phyloP scores from a whole-genome alignment of 495 filamentous ascomycete species.

The Saxophila tyrrhenica region DNA sequence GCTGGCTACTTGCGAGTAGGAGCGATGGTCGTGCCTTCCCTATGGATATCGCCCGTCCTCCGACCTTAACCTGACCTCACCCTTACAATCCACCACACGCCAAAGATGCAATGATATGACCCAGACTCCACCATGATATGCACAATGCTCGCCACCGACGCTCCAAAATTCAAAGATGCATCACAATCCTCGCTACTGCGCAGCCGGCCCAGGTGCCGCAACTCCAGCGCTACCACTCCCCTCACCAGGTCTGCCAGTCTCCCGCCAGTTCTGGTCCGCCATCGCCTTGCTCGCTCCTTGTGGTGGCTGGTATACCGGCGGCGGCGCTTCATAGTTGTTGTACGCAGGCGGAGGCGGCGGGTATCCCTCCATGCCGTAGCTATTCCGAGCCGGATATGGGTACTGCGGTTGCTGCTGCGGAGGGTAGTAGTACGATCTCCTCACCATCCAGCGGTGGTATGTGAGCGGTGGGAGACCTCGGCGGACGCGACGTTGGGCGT shows the following conservation, averaged over 20 bases:
- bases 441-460: conserved; percentile 53
- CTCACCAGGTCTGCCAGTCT: conserved; percentile 2
- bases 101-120: not conserved
- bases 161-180: not conserved
- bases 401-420: not conserved
- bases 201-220: not conserved
- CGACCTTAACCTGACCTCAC: not conserved
- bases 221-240: not conserved
- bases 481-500: conserved; percentile 53
- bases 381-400: not conserved
- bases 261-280: conserved; percentile 12
- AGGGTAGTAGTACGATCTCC: conserved; percentile 11
- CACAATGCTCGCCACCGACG: not conserved
- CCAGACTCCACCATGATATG: not conserved
- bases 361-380: conserved; percentile 13
- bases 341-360: conserved; percentile 18
- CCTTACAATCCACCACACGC: not conserved
- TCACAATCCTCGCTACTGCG: not conserved
- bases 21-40: not conserved
- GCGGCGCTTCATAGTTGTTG: conserved; percentile 9
- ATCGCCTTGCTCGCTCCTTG: conserved; percentile 13
- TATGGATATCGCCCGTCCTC: not conserved
- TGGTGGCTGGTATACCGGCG: conserved; percentile 18
- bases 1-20: conserved; percentile 64
- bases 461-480: conserved; percentile 48